Percentiles rank a stretch among this genome's conserved stretches.
These are phyloP conservation scores for Lolium multiflorum DNA, from an alignment of 176 grass and related monocot species.

Conservation along the genomic window DNA sequence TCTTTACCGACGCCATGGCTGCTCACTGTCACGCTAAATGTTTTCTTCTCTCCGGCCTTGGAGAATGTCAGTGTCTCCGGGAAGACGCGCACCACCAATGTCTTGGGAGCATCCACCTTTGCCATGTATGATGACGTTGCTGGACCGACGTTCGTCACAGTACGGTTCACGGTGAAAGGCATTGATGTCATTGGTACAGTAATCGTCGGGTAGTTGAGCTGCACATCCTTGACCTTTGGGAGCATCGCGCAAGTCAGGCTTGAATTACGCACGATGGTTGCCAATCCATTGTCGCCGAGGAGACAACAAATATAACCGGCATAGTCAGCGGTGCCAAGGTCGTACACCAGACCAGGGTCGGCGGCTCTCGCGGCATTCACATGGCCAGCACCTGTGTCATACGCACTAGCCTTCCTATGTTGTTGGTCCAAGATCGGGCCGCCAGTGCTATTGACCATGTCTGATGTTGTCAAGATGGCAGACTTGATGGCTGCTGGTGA, in stretches of 20 bases:
- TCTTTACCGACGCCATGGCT: neutral
- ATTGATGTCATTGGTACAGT: neutral
- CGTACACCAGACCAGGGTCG: neutral
- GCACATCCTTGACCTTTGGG: neutral
- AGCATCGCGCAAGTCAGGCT: neutral
- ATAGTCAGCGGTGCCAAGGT: neutral
- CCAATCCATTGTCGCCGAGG: neutral
- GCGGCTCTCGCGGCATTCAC: neutral
- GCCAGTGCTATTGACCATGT: neutral
- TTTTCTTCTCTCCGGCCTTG: constrained; percentile 13
- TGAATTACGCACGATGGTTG: neutral
- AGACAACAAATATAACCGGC: neutral
- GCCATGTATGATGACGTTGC: neutral
- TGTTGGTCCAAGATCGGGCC: constrained; percentile 17
- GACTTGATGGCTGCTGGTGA: constrained; percentile 48
- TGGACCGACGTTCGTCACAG: neutral
- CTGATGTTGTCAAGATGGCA: constrained; percentile 57
- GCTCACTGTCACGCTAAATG: neutral
- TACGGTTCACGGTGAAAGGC: neutral
- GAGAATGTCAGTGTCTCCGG: neutral
- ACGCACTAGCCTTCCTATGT: neutral
- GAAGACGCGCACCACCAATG: neutral
- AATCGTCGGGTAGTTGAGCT: constrained; percentile 19
- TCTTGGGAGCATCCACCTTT: neutral
- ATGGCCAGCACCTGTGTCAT: neutral